A percentile compares a stretch with the other conserved stretches of the same genome.
Evolutionary conservation across 2,329 filamentous ascomycete genomes (phyloP).

Genomic region (Neoascochyta sp.): DNA sequence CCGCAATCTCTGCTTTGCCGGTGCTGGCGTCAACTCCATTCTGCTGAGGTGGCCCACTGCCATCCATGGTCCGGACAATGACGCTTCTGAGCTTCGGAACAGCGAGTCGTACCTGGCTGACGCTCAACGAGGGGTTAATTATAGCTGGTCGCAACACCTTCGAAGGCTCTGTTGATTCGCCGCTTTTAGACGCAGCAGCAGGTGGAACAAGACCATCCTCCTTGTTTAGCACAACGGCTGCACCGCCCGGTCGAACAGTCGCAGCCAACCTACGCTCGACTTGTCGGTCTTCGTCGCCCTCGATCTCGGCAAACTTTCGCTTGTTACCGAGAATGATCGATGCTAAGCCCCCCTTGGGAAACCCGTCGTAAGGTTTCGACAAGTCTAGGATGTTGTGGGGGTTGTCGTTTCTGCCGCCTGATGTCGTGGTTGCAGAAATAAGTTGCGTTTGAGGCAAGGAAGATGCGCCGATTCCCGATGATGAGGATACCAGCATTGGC

Average conservation of each 20-base stretch:
- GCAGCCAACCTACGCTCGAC: conserved; percentile 58
- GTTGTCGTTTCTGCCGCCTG: conserved; percentile 61
- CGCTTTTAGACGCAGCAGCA: conserved; percentile 48
- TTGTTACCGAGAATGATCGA: conserved; percentile 90
- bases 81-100: conserved; percentile 82
- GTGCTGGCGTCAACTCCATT: conserved; percentile 45
- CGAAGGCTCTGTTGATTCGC: conserved; percentile 52
- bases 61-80: conserved; percentile 77
- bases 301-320: conserved; percentile 69
- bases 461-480: conserved; percentile 79
- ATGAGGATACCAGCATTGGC: conserved; percentile 79
- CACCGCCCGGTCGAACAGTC: conserved; percentile 62
- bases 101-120: conserved; percentile 80
- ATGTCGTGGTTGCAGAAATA: conserved; percentile 67
- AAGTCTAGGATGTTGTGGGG: conserved; percentile 84
- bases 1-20: conserved; percentile 51
- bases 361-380: conserved; percentile 87
- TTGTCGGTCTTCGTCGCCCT: conserved; percentile 69
- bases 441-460: conserved; percentile 86
- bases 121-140: conserved; percentile 72
- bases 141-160: conserved; percentile 87
- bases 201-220: conserved; percentile 75
- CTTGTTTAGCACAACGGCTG: conserved; percentile 71
- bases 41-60: conserved; percentile 48
- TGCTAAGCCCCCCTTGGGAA: conserved; percentile 84